Conservation (phyloP, 2,329 filamentous ascomycete species). For the Rhinocladiella similis region DNA sequence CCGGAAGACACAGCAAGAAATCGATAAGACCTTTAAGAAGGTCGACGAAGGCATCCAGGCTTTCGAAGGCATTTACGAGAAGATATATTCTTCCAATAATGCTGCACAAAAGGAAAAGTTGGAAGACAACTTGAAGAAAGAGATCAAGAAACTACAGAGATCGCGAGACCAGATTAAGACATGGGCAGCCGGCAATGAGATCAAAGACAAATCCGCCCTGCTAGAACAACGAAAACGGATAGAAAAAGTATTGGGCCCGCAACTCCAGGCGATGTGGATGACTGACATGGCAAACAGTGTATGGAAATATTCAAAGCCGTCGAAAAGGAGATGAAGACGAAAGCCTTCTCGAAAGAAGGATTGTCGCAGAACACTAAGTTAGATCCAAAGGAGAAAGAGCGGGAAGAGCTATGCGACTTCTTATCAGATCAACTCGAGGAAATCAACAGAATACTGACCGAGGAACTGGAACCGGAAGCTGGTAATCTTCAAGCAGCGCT, state of each 20-base stretch:
- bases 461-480: conserved; percentile 85
- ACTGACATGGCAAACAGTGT: conserved; percentile 37
- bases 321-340: conserved; percentile 99
- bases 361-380: conserved; percentile 87
- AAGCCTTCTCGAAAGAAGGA: conserved; percentile 98
- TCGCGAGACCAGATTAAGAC: conserved; percentile 99
- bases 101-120: conserved; percentile 96
- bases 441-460: conserved; percentile 74
- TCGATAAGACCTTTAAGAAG: conserved; percentile 99
- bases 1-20: conserved; percentile 95
- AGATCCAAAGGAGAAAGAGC: conserved; percentile 97
- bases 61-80: conserved; percentile 95
- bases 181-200: conserved; percentile 97
- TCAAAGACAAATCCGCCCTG: conserved; percentile 97
- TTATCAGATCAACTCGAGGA: conserved; percentile 85
- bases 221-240: conserved; percentile 93
- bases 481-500: conserved; percentile 82
- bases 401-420: conserved; percentile 84
- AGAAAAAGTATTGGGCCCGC: conserved; percentile 71
- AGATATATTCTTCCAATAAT: conserved; percentile 91
- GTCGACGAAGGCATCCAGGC: conserved; percentile 87
- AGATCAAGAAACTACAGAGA: conserved; percentile 99
- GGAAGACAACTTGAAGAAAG: conserved; percentile 95
- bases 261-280: neutral
- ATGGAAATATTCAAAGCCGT: conserved; percentile 99